These are phyloP conservation scores for Sporisorium scitamineum DNA, from an alignment of 1,284 basidiomycete species.

Conservation along the genomic window DNA sequence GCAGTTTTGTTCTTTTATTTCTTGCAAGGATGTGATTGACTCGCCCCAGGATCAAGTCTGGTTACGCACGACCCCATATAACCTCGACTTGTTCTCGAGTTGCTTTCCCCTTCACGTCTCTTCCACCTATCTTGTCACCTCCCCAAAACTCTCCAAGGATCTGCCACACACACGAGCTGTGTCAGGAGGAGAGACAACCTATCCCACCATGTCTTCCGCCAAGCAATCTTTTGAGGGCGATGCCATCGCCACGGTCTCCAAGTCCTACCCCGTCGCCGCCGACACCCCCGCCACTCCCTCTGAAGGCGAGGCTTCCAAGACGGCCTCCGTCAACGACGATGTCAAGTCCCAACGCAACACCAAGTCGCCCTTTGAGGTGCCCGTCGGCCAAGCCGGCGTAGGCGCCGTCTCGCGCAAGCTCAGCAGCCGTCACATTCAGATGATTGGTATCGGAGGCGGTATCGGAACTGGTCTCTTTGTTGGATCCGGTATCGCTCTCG, in stretches of 20 bases:
- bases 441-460: slow-evolving; percentile 62
- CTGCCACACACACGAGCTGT: slow-evolving; percentile 16
- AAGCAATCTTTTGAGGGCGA: slow-evolving; percentile 39
- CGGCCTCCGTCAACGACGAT: slow-evolving; percentile 21
- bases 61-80: slow-evolving; percentile 15
- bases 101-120: background rate
- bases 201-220: slow-evolving; percentile 31
- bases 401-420: slow-evolving; percentile 47
- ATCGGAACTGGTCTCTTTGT: slow-evolving; percentile 65
- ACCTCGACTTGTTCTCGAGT: background rate
- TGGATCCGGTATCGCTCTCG: slow-evolving; percentile 54
- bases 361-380: slow-evolving; percentile 41
- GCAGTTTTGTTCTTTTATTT: background rate
- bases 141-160: slow-evolving; percentile 24
- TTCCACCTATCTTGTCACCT: background rate
- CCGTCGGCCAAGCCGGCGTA: slow-evolving; percentile 35
- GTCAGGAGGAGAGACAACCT: slow-evolving; percentile 28
- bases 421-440: slow-evolving; percentile 49
- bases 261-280: slow-evolving; percentile 23
- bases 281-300: background rate
- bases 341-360: slow-evolving; percentile 23
- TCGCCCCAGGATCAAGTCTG: background rate
- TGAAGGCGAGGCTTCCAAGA: slow-evolving; percentile 29
- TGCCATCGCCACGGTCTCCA: slow-evolving; percentile 38
- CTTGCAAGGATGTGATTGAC: slow-evolving; percentile 1